Evolutionary conservation across 2,329 filamentous ascomycete species (phyloP).

Genomic region (Paecilomyces fulvus): DNA sequence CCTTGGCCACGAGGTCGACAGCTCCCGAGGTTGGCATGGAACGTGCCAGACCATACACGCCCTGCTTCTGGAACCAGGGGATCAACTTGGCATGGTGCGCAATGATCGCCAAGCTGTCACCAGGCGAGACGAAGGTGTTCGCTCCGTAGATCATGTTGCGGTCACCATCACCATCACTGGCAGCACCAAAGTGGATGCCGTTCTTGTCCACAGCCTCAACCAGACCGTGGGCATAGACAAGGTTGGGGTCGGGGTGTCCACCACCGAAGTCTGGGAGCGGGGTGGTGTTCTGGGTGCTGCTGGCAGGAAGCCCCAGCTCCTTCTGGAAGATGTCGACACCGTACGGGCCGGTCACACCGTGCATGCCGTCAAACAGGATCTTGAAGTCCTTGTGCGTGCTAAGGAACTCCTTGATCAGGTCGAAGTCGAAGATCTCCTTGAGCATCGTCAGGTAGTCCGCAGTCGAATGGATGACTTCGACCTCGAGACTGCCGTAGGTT

Average conservation of each 20-base stretch:
- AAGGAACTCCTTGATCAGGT: constrained; percentile 91
- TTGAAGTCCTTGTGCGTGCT: constrained; percentile 83
- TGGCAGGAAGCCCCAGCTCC: constrained; percentile 72
- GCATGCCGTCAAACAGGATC: constrained; percentile 88
- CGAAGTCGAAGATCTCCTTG: constrained; percentile 98
- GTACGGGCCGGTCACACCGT: constrained; percentile 92
- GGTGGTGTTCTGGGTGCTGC: constrained; percentile 81
- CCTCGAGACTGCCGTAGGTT: constrained; percentile 78
- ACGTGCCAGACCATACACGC: constrained; percentile 87
- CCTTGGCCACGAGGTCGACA: constrained; percentile 91
- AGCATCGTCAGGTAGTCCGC: constrained; percentile 90
- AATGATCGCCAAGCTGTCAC: constrained; percentile 96
- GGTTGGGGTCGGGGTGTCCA: constrained; percentile 94
- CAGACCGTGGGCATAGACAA: constrained; percentile 90
- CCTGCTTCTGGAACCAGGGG: constrained; percentile 96
- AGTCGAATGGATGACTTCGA: constrained; percentile 91
- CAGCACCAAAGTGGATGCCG: constrained; percentile 88
- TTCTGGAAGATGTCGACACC: constrained; percentile 90
- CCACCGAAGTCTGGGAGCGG: constrained; percentile 94
- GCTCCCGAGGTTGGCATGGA: constrained; percentile 97
- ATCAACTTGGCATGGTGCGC: constrained; percentile 94
- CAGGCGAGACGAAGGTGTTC: constrained; percentile 90
- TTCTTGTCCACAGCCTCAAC: constrained; percentile 90
- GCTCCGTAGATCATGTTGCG: constrained; percentile 99
- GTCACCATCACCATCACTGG: constrained; percentile 94